phyloP scores from a whole-genome alignment of 768 basidiomycete genomes.

The Dentipellis fragilis region DNA sequence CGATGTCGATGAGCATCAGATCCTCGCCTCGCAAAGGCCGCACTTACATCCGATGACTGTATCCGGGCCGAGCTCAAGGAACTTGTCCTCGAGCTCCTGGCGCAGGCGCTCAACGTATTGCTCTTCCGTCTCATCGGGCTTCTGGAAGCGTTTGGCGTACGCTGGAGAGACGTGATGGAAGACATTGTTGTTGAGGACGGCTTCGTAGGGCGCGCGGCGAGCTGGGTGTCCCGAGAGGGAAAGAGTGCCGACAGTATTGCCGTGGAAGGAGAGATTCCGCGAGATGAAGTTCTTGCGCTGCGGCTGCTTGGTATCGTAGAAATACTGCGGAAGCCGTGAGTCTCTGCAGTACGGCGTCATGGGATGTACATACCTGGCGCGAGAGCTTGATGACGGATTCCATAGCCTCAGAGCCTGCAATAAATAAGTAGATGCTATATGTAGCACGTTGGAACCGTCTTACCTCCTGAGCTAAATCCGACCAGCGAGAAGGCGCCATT shows the following conservation, averaged over 20 bases:
- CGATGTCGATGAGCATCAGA: neutral
- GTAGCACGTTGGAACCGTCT: constrained; percentile 6
- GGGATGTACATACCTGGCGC: constrained; percentile 43
- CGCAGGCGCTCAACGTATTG: constrained; percentile 71
- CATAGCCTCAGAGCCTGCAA: constrained; percentile 78
- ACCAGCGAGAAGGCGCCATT: constrained; percentile 65
- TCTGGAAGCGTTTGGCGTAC: constrained; percentile 72
- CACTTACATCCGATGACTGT: constrained; percentile 73
- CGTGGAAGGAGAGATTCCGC: constrained; percentile 73
- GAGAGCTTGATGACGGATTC: constrained; percentile 78
- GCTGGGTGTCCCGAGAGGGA: constrained; percentile 57
- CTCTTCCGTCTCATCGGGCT: constrained; percentile 58
- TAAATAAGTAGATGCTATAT: neutral
- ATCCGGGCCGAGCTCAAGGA: constrained; percentile 70
- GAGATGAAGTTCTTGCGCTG: constrained; percentile 73
- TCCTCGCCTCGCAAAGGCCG: constrained; percentile 1
- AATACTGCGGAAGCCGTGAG: constrained; percentile 39
- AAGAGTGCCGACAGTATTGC: constrained; percentile 68
- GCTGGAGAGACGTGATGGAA: constrained; percentile 88
- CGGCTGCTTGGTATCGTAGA: constrained; percentile 55
- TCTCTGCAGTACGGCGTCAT: neutral
- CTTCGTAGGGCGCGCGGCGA: constrained; percentile 60
- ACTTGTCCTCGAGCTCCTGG: constrained; percentile 79
- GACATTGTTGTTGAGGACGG: constrained; percentile 48
- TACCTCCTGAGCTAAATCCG: constrained; percentile 72